Evolutionary conservation across 1,284 basidiomycete species (phyloP), one percentile per base, ranked within the genome.

Genomic region (Rhodotorula sp.): DNA sequence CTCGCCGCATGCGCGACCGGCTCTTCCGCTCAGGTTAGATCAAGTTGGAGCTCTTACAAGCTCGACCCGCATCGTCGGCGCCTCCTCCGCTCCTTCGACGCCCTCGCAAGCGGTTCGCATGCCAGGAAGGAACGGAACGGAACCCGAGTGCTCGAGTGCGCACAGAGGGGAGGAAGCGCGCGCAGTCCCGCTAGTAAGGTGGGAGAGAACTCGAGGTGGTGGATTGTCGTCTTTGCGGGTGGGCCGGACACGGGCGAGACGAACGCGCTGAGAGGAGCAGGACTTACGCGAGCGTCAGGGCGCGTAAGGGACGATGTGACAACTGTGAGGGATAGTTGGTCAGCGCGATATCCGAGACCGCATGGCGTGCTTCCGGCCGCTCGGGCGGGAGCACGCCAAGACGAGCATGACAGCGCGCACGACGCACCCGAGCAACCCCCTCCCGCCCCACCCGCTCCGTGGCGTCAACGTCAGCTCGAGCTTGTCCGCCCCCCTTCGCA

Each of bases 371-470:
- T n/a, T n/a, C n/a, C n/a, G n/a, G n/a, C n/a, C n/a, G 45, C 46
- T n/a, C 42, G 16, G 5, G 46, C 9, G 44, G 12, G 19, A 44
- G 27, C 7, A 55, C 52, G 25, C 45, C 25, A n/a, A 17, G 44
- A n/a, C 42, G n/a, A 25, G 53, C 12, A 21, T 45, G 17, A 23
- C 8, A 4, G 48, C 44, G 21, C 8, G 48, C 46, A 14, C 34
- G 27, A 58, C 68, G 25, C 49, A 72, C 91, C 92, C 92, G 44
- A 95, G 83, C 79, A 90, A 84, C 19, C 93, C 92, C 68, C 91
- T 84, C 1, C 92, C 92, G 69, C 88, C 88, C 89, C 89, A 90
- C 10, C 85, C 87, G n/a, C 81, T 84, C 66, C 85, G 80, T 7
- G 89, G 89, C 14, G 83, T 86, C 34, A 90, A 82, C 16, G 78